A percentile compares a stretch with the other conserved stretches of the same genome.
Conservation (phyloP, 805 yeast genomes). For the Saturnispora hagleri region DNA sequence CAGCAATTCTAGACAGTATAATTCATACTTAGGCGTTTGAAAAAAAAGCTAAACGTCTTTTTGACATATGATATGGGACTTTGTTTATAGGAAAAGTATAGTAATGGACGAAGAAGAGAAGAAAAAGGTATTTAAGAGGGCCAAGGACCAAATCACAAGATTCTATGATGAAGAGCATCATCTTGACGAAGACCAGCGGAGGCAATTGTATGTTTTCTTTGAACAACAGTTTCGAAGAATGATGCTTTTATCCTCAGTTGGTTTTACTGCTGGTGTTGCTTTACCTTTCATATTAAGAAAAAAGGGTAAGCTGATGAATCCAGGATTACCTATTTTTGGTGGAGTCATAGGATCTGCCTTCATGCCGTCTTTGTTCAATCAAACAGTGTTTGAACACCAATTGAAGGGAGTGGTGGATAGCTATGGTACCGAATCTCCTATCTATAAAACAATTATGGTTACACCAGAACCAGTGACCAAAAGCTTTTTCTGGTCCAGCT, state of each 20-base stretch:
- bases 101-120: slow-evolving; percentile 4
- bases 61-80: neutral
- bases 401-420: slow-evolving; percentile 23
- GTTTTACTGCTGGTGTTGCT: slow-evolving; percentile 33
- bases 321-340: slow-evolving; percentile 33
- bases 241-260: slow-evolving; percentile 31
- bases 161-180: slow-evolving; percentile 43
- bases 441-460: slow-evolving; percentile 15
- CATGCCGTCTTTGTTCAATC: slow-evolving; percentile 23
- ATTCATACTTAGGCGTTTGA: neutral
- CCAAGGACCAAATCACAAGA: slow-evolving; percentile 34
- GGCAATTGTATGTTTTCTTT: slow-evolving; percentile 32
- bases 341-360: slow-evolving; percentile 34
- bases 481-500: slow-evolving; percentile 36
- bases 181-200: slow-evolving; percentile 34
- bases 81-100: neutral
- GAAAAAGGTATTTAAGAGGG: slow-evolving; percentile 20
- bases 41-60: neutral
- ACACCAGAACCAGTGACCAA: slow-evolving; percentile 23
- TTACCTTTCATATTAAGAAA: slow-evolving; percentile 34
- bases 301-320: slow-evolving; percentile 30
- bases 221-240: slow-evolving; percentile 29
- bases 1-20: neutral
- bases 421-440: slow-evolving; percentile 19
- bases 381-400: slow-evolving; percentile 25